Percentiles rank a stretch among this genome's conserved stretches.
Evolutionary conservation across 257 asterid species (phyloP).

Genomic region (Phtheirospermum japonicum): DNA sequence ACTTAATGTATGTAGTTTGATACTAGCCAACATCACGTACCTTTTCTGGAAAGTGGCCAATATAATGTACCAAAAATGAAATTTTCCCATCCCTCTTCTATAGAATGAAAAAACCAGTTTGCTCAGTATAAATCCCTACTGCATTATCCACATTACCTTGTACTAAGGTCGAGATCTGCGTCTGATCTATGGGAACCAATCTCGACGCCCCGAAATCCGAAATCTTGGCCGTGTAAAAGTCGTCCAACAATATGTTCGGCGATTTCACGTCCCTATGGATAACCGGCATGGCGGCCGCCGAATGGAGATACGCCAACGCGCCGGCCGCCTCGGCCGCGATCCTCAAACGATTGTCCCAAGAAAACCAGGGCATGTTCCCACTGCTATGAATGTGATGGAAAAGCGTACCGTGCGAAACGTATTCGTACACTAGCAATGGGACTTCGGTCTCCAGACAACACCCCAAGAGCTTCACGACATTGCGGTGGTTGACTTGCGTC

Average conservation of each 20-base stretch:
- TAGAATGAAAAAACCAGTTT: no score
- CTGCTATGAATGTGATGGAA: slow-evolving; percentile 42
- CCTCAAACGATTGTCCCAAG: slow-evolving; percentile 47
- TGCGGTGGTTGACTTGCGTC: slow-evolving; percentile 56
- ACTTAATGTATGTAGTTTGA: no score
- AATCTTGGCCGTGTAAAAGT: slow-evolving; percentile 39
- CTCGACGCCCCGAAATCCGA: slow-evolving; percentile 66
- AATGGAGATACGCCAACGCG: slow-evolving; percentile 60
- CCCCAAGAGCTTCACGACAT: slow-evolving; percentile 57
- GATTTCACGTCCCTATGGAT: slow-evolving; percentile 65
- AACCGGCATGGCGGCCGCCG: slow-evolving; percentile 47
- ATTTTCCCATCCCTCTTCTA: no score
- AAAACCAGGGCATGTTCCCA: slow-evolving; percentile 42
- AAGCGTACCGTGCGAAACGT: slow-evolving; percentile 40
- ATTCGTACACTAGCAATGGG: slow-evolving; percentile 53
- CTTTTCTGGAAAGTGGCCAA: no score
- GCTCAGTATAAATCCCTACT: no score
- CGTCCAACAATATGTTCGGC: slow-evolving; percentile 49
- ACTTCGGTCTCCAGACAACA: slow-evolving; percentile 62
- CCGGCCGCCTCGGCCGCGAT: slow-evolving; percentile 50
- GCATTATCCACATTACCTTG: no score
- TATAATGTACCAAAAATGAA: no score
- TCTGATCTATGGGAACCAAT: slow-evolving; percentile 44
- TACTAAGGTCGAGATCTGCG: slow-evolving; percentile 52
- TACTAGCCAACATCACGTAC: no score